These are phyloP conservation scores for Macrolepiota fuliginosa DNA, from an alignment of 768 basidiomycete genomes.

Conservation along the genomic window DNA sequence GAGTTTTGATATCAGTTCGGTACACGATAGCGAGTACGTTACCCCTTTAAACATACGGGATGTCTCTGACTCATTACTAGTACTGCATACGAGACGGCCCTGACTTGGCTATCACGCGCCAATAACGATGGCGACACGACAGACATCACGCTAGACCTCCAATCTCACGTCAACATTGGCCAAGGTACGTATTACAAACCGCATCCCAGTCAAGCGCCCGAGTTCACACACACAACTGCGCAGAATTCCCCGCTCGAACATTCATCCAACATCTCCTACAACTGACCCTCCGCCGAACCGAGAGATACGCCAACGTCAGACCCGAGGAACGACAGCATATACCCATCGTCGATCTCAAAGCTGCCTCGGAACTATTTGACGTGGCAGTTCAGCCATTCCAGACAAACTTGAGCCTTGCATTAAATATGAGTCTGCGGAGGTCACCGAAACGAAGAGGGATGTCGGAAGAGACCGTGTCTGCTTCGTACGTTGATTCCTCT, in stretches of 20 bases:
- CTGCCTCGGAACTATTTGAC: constrained; percentile 31
- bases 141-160: constrained; percentile 36
- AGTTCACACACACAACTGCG: not conserved
- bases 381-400: constrained; percentile 29
- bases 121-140: constrained; percentile 27
- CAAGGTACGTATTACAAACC: constrained; percentile 32
- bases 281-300: constrained; percentile 33
- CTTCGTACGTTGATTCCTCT: constrained; percentile 31
- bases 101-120: constrained; percentile 37
- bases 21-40: constrained; percentile 41
- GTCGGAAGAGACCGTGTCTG: constrained; percentile 37
- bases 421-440: constrained; percentile 40
- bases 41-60: constrained; percentile 9
- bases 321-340: constrained; percentile 8
- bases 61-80: constrained; percentile 22
- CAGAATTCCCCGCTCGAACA: constrained; percentile 45
- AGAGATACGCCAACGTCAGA: constrained; percentile 17
- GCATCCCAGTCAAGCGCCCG: not conserved
- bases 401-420: constrained; percentile 33
- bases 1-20: constrained; percentile 27
- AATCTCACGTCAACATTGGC: constrained; percentile 42
- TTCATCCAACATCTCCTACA: constrained; percentile 50
- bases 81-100: constrained; percentile 36
- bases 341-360: constrained; percentile 29
- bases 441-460: constrained; percentile 45